Evolutionary conservation across 495 filamentous ascomycete genomes (phyloP), one percentile per base, ranked within the genome.

Genomic region (Lentithecium fluviatile): DNA sequence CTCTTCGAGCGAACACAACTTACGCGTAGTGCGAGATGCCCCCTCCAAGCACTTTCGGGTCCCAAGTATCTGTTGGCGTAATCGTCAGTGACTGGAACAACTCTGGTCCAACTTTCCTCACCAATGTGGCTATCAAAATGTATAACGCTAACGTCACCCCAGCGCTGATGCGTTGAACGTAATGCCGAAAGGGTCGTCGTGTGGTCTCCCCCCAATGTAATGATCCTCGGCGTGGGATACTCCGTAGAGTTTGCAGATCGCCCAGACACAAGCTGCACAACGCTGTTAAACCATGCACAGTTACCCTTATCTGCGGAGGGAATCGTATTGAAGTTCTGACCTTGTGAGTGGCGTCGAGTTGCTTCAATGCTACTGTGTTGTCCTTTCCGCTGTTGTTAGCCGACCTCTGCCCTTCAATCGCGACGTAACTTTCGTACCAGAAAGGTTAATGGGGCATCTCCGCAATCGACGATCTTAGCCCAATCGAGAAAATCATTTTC

Each of bases 101-200:
- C n/a, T 45, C 10, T 36, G 19, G 3, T 1, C n/a, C 15, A 57
- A 2, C 42, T 37, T 56, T 55, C 55, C 70, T 62, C 67, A 70
- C 75, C 73, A 63, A 82, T 57, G 71, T 82, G 79, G 45, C 72
- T 75, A 65, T 82, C 80, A 67, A 82, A 81, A 68, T 82, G 80
- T 29, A 82, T 78, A 4, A 82, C 79, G 49, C 76, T 78, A 11
- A 82, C 73, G 20, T 72, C 58, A 0, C 79, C 80, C 71, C 74
- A 81, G 0, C 72, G 60, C 12, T 77, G 52, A 54, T 74, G 66
- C 7, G 76, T 75, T 11, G 76, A 79, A 42, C 80, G 60, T 63
- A 81, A 60, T 1, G 78, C 77, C 1, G 79, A 73, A 11, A 82
- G 63, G 0, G 79, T 80, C 1, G 78, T 80, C 7, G 79, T 80